These are phyloP conservation scores for Penicillium taxi DNA, from an alignment of 495 filamentous ascomycete species.

Conservation along the genomic window DNA sequence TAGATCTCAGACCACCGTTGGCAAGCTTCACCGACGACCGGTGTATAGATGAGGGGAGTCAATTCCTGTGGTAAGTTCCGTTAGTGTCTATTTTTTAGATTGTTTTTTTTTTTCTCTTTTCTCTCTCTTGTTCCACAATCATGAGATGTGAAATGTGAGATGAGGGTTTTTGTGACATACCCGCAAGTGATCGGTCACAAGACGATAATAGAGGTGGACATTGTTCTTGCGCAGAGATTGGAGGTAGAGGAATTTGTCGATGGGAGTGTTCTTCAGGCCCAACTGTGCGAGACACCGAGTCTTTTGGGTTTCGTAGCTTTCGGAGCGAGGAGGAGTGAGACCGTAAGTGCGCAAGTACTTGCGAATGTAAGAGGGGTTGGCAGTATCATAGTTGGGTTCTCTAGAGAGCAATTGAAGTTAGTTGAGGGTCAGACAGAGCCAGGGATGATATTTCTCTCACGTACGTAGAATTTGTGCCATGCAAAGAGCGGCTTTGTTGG, in stretches of 20 bases:
- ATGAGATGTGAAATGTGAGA: not conserved
- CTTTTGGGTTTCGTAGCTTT: slow-evolving; percentile 61
- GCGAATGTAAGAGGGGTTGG: slow-evolving; percentile 55
- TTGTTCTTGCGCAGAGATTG: slow-evolving; percentile 82
- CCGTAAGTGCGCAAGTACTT: slow-evolving; percentile 65
- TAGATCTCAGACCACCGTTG: slow-evolving; percentile 92
- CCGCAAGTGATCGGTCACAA: slow-evolving; percentile 82
- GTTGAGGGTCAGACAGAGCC: not conserved
- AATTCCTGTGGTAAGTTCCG: slow-evolving; percentile 52
- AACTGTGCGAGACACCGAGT: slow-evolving; percentile 68
- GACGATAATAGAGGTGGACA: slow-evolving; percentile 87
- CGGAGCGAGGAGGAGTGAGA: slow-evolving; percentile 60
- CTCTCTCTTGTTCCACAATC: not conserved
- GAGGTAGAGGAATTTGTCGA: slow-evolving; percentile 95
- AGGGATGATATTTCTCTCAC: slow-evolving; percentile 8
- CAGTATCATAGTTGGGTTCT: slow-evolving; percentile 51
- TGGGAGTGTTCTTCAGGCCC: slow-evolving; percentile 62
- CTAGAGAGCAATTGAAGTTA: slow-evolving; percentile 9
- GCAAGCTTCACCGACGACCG: slow-evolving; percentile 94
- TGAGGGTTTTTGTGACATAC: slow-evolving; percentile 31
- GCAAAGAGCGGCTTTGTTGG: slow-evolving; percentile 36
- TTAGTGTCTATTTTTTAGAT: too few species aligned
- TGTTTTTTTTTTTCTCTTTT: not conserved
- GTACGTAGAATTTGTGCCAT: slow-evolving; percentile 30
- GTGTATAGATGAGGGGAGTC: slow-evolving; percentile 94